phyloP scores from a whole-genome alignment of 2,329 filamentous ascomycete species.

The Aspergillus sp. region DNA sequence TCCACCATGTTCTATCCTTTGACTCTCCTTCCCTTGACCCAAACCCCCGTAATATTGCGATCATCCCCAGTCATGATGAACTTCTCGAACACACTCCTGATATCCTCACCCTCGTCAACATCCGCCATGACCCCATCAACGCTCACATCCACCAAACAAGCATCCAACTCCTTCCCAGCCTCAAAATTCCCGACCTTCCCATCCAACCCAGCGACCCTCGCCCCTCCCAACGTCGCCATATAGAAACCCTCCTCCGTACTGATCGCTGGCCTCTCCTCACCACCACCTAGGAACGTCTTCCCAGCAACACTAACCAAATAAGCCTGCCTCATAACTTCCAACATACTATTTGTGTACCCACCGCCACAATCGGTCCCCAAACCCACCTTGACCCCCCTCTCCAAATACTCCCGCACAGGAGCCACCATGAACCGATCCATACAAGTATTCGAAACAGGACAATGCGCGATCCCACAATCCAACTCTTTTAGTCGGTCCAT shows the following conservation, averaged over 20 bases:
- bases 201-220: slow-evolving; percentile 56
- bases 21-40: slow-evolving; percentile 49
- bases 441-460: slow-evolving; percentile 64
- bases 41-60: slow-evolving; percentile 59
- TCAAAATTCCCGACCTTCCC: slow-evolving; percentile 57
- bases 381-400: slow-evolving; percentile 62
- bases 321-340: slow-evolving; percentile 47
- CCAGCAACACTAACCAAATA: slow-evolving; percentile 50
- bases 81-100: slow-evolving; percentile 57
- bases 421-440: slow-evolving; percentile 60
- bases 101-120: slow-evolving; percentile 51
- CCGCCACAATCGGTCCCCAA: slow-evolving; percentile 65
- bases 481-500: slow-evolving; percentile 48
- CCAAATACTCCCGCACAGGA: slow-evolving; percentile 57
- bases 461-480: slow-evolving; percentile 62
- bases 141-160: slow-evolving; percentile 44
- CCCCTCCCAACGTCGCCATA: slow-evolving; percentile 62
- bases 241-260: slow-evolving; percentile 57
- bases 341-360: slow-evolving; percentile 61
- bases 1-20: slow-evolving; percentile 13
- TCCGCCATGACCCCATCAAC: slow-evolving; percentile 52
- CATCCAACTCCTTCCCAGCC: slow-evolving; percentile 64
- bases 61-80: slow-evolving; percentile 67
- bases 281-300: slow-evolving; percentile 25
- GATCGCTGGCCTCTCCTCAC: slow-evolving; percentile 43